Conservation (phyloP, 2,329 filamentous ascomycete species). For the Zymoseptoria ardabiliae region DNA sequence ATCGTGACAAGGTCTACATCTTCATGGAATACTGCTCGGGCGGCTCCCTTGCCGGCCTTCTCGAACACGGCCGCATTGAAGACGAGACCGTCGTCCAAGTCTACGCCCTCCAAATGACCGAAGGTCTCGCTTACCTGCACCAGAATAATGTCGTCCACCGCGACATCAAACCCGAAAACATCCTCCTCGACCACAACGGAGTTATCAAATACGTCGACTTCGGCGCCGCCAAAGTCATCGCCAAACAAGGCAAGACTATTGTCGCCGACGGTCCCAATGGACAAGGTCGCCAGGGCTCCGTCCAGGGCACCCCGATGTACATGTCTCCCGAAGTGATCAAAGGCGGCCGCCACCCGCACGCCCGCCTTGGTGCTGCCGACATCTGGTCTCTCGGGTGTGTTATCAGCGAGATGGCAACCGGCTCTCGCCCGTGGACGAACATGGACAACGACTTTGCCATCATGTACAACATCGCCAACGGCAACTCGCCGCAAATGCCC, state of each 20-base stretch:
- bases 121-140: constrained; percentile 89
- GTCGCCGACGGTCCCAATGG: constrained; percentile 45
- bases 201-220: constrained; percentile 99
- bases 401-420: constrained; percentile 94
- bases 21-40: constrained; percentile 99
- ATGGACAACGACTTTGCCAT: constrained; percentile 99
- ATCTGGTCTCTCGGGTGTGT: constrained; percentile 97
- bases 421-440: constrained; percentile 85
- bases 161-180: constrained; percentile 96
- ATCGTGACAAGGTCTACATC: constrained; percentile 98
- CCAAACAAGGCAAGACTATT: constrained; percentile 82
- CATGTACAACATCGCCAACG: constrained; percentile 99
- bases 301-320: constrained; percentile 97
- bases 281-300: constrained; percentile 44
- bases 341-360: constrained; percentile 65
- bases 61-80: constrained; percentile 95
- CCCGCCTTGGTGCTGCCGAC: constrained; percentile 80
- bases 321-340: constrained; percentile 99
- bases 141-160: constrained; percentile 87
- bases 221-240: constrained; percentile 93
- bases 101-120: constrained; percentile 86
- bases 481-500: constrained; percentile 83
- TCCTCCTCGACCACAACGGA: constrained; percentile 92
- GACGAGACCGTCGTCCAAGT: constrained; percentile 98
- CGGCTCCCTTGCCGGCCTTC: constrained; percentile 77